Evolutionary conservation across 768 basidiomycete species (phyloP).

Genomic region (Suillus ampliporus): DNA sequence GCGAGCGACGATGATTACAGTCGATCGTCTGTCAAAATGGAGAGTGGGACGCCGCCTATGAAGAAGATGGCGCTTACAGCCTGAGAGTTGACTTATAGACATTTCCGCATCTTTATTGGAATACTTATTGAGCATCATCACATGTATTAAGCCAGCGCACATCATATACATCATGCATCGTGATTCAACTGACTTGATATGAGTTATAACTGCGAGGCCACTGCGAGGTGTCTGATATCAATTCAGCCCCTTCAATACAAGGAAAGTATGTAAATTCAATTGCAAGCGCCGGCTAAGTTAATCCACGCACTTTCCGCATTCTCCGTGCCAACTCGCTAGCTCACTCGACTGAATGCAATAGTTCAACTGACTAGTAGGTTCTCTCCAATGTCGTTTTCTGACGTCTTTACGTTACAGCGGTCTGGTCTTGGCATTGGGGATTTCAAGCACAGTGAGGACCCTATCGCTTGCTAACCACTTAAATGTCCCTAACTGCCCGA

Average conservation of each 20-base stretch:
- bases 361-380: constrained; percentile 17
- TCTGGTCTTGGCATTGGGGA: constrained; percentile 1
- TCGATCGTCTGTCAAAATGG: constrained; percentile 36
- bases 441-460: constrained; percentile 7
- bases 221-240: background rate
- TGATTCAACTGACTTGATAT: background rate
- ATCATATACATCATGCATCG: constrained; percentile 7
- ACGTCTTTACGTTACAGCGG: background rate
- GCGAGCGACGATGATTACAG: constrained; percentile 54
- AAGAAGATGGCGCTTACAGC: constrained; percentile 66
- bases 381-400: constrained; percentile 9
- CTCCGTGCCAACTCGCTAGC: background rate
- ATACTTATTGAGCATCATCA: constrained; percentile 32
- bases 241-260: background rate
- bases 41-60: constrained; percentile 61
- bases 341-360: background rate
- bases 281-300: background rate
- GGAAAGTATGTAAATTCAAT: background rate
- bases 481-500: background rate
- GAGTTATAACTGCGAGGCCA: background rate
- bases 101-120: constrained; percentile 35
- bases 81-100: constrained; percentile 23
- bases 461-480: too few relatives aligned
- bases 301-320: background rate
- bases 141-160: constrained; percentile 16